Conservation (phyloP, 768 basidiomycete genomes). For the Kwoniella europaea region DNA sequence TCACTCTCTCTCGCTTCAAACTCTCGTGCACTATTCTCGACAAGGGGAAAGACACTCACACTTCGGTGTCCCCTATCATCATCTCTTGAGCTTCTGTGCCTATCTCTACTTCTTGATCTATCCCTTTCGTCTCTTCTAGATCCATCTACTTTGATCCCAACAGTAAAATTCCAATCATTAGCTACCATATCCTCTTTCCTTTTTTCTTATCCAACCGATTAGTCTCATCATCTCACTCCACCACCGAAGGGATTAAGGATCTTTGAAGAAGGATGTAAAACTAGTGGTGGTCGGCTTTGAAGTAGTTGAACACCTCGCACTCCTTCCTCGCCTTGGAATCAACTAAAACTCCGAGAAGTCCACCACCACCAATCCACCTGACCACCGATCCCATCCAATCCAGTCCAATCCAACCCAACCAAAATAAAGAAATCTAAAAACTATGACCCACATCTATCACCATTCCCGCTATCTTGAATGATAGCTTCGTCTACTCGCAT, state of each 20-base stretch:
- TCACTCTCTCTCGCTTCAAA: conserved; percentile 2
- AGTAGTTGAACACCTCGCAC: not conserved
- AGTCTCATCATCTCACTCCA: not conserved
- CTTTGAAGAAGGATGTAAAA: not conserved
- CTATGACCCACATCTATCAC: conserved; percentile 36
- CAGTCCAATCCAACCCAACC: conserved; percentile 17
- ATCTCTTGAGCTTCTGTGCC: conserved; percentile 53
- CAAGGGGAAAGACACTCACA: conserved; percentile 63
- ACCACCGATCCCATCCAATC: conserved; percentile 6
- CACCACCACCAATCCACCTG: not conserved
- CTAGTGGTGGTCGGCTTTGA: not conserved
- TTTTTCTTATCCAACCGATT: conserved; percentile 4
- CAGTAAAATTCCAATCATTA: conserved; percentile 15
- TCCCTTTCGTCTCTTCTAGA: conserved; percentile 40
- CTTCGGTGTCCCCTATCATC: conserved; percentile 59
- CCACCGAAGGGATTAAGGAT: not conserved
- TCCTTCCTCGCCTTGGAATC: not conserved
- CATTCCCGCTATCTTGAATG: conserved; percentile 39
- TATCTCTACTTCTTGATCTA: conserved; percentile 45
- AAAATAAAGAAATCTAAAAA: conserved; percentile 5
- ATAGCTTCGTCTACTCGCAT: conserved; percentile 50
- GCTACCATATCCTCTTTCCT: conserved; percentile 4
- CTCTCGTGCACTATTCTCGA: not conserved
- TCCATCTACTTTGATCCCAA: conserved; percentile 15
- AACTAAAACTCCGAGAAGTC: not conserved